Evolutionary conservation across 257 asterid genomes (phyloP).

Genomic region (Ilex aquifolium): DNA sequence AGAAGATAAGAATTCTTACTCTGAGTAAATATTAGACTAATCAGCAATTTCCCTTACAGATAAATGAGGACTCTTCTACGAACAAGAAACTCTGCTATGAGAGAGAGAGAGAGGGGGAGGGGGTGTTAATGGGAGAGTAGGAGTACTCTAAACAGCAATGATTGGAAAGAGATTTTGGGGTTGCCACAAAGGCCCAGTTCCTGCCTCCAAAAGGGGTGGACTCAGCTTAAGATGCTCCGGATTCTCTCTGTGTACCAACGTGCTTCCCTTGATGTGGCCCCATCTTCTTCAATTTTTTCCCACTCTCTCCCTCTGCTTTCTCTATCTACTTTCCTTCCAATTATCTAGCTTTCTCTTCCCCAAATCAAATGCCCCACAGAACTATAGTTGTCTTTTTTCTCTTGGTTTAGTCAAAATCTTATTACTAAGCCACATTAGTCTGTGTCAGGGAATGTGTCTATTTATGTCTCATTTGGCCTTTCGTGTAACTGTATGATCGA

Average conservation of each 20-base stretch:
- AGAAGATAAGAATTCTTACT: too few species aligned
- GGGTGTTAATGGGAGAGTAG: too few species aligned
- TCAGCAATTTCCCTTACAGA: too few species aligned
- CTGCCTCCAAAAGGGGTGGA: conserved; percentile 3
- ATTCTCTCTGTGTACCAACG: conserved; percentile 4
- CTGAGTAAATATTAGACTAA: too few species aligned
- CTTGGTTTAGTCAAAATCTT: conserved; percentile 18
- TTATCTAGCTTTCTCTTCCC: not conserved
- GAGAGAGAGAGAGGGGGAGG: too few species aligned
- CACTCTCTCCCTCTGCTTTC: not conserved
- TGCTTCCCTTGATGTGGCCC: conserved; percentile 7
- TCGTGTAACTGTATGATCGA: conserved; percentile 25
- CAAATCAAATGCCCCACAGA: not conserved
- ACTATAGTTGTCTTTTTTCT: conserved; percentile 3
- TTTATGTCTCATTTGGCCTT: conserved; percentile 10
- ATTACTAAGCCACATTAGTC: conserved; percentile 4
- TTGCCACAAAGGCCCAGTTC: not conserved
- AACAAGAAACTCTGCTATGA: too few species aligned
- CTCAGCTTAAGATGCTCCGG: not conserved
- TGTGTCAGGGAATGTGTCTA: conserved; percentile 6
- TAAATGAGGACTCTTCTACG: too few species aligned
- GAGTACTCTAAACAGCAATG: conserved; percentile 20
- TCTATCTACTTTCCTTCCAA: not conserved
- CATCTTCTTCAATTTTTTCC: not conserved
- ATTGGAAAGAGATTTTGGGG: conserved; percentile 34